Percentiles rank a stretch among this genome's conserved stretches.
These are phyloP conservation scores for Neurospora sp. DNA, from an alignment of 2,329 filamentous ascomycete genomes.

Conservation along the genomic window DNA sequence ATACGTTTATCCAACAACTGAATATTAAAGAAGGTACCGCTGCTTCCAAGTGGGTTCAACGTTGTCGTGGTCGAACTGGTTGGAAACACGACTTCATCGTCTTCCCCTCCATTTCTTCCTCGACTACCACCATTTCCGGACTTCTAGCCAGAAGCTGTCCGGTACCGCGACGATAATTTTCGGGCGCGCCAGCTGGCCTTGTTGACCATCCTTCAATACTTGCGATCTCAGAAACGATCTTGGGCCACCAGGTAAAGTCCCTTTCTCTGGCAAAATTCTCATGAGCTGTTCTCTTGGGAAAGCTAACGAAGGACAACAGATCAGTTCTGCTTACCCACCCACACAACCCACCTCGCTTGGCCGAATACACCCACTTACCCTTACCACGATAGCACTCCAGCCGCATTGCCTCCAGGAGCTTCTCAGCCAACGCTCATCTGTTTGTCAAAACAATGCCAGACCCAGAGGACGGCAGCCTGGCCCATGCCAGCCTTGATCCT, in stretches of 20 bases:
- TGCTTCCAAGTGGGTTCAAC: not conserved
- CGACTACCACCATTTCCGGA: not conserved
- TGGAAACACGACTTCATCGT: not conserved
- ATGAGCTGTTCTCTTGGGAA: not conserved
- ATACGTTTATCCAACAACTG: not conserved
- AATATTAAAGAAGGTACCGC: not conserved
- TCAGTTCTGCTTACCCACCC: not conserved
- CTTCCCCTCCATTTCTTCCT: not conserved
- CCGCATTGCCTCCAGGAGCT: not conserved
- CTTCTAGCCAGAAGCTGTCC: not conserved
- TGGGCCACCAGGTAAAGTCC: not conserved
- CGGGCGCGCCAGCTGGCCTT: not conserved
- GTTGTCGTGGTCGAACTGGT: not conserved
- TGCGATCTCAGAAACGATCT: not conserved
- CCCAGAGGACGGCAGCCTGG: constrained; percentile 9
- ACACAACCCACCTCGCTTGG: not conserved
- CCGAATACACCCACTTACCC: not conserved
- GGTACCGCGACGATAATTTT: not conserved
- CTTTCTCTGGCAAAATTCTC: not conserved
- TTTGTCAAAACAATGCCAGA: constrained; percentile 8
- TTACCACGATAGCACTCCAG: not conserved
- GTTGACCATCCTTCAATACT: not conserved
- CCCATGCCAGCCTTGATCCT: constrained; percentile 1
- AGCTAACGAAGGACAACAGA: not conserved
- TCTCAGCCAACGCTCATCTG: not conserved